Evolutionary conservation across 441 rosid genomes (phyloP).

Genomic region (Brassica balearica): DNA sequence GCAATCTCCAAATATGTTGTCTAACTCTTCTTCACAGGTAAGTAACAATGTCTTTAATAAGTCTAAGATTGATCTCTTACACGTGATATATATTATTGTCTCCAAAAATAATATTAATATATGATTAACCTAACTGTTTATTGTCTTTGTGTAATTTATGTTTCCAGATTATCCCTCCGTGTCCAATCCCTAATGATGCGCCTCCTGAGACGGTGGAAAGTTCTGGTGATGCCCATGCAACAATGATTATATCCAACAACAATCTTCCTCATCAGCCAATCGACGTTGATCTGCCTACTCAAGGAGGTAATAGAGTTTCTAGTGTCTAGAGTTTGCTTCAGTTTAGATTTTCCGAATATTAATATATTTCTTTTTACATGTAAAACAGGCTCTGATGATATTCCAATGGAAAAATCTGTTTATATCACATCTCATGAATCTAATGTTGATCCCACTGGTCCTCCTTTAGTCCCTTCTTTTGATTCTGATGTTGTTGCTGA

Average conservation of each 20-base stretch:
- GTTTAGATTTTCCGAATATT: background rate
- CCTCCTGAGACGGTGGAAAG: background rate
- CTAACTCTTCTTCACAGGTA: slow-evolving; percentile 22
- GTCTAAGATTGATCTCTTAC: background rate
- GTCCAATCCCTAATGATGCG: background rate
- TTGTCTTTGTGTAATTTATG: background rate
- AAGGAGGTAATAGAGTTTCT: background rate
- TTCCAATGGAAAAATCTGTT: slow-evolving; percentile 1
- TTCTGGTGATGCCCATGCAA: slow-evolving; percentile 14
- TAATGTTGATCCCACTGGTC: slow-evolving; percentile 4
- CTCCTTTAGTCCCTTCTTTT: background rate
- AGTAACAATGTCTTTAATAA: background rate
- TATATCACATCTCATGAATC: slow-evolving; percentile 17
- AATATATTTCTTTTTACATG: background rate
- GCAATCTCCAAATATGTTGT: slow-evolving; percentile 17
- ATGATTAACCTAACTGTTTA: background rate
- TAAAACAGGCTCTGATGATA: background rate
- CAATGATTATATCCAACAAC: background rate
- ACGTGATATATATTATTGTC: background rate
- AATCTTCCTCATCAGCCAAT: background rate
- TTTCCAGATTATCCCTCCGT: background rate
- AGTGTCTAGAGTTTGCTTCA: background rate
- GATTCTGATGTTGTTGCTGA: background rate
- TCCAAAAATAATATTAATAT: background rate
- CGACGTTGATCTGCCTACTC: slow-evolving; percentile 4